Evolutionary conservation across 1,284 basidiomycete species (phyloP).

Genomic region (Tetrapyrgos nigripes): DNA sequence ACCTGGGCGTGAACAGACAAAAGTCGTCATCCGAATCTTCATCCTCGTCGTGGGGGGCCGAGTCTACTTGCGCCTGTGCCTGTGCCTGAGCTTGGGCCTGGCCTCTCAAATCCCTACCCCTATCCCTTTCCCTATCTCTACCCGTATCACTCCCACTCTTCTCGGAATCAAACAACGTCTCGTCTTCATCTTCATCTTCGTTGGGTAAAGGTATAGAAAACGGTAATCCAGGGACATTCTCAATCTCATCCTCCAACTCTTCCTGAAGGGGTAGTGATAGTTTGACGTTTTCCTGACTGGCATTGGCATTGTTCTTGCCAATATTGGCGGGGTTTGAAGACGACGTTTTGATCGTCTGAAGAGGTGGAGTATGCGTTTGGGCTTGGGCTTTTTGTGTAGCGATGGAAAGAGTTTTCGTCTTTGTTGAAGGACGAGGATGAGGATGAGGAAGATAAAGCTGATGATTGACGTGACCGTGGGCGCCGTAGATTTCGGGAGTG

Average conservation of each 20-base stretch:
- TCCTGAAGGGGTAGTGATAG: slow-evolving; percentile 82
- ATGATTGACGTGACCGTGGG: slow-evolving; percentile 51
- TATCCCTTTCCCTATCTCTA: no score
- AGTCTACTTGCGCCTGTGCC: no score
- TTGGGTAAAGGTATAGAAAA: slow-evolving; percentile 62
- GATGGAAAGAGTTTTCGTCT: no score
- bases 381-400: slow-evolving; percentile 54
- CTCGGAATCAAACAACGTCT: slow-evolving; percentile 53
- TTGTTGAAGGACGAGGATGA: no score
- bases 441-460: no score
- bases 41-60: slow-evolving; percentile 48
- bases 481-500: slow-evolving; percentile 60
- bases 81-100: no score
- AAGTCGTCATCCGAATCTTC: not conserved
- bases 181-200: slow-evolving; percentile 54
- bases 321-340: not conserved
- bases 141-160: slow-evolving; percentile 36
- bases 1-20: slow-evolving; percentile 53
- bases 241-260: slow-evolving; percentile 71
- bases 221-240: slow-evolving; percentile 42
- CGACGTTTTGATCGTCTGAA: slow-evolving; percentile 46
- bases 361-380: slow-evolving; percentile 55
- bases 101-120: no score
- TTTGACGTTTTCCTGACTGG: slow-evolving; percentile 73
- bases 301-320: slow-evolving; percentile 38